Percentiles rank a stretch among this genome's conserved stretches.
Conservation (phyloP, 2,329 filamentous ascomycete genomes). For the Nothophoma quercina region DNA sequence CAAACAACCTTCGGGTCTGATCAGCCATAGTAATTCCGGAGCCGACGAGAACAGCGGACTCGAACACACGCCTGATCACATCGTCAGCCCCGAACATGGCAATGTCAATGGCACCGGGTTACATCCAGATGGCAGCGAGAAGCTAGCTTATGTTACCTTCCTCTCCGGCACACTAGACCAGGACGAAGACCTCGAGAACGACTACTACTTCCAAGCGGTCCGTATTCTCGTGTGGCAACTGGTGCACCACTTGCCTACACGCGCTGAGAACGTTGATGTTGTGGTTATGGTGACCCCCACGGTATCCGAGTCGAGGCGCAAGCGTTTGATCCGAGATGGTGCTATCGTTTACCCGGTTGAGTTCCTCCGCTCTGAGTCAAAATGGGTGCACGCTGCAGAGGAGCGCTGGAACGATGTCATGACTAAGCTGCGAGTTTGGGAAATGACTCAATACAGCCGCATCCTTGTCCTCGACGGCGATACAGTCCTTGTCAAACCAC, state of each 20-base stretch:
- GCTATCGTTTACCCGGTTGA: slow-evolving; percentile 37
- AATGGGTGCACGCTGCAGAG: slow-evolving; percentile 25
- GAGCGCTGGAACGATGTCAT: slow-evolving; percentile 46
- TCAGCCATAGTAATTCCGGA: not conserved
- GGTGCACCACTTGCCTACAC: slow-evolving; percentile 32
- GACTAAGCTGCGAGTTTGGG: slow-evolving; percentile 51
- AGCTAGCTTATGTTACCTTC: slow-evolving; percentile 37
- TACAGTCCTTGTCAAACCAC: slow-evolving; percentile 37
- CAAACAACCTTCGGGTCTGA: not conserved
- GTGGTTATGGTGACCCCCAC: slow-evolving; percentile 39
- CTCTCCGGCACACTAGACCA: slow-evolving; percentile 29
- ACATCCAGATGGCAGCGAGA: slow-evolving; percentile 17
- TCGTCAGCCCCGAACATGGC: not conserved
- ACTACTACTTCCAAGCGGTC: slow-evolving; percentile 38
- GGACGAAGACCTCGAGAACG: slow-evolving; percentile 32
- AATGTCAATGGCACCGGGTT: not conserved
- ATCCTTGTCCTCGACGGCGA: slow-evolving; percentile 50
- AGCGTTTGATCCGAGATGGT: slow-evolving; percentile 33
- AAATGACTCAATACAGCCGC: slow-evolving; percentile 47
- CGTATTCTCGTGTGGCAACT: slow-evolving; percentile 45
- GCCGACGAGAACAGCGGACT: slow-evolving; percentile 1
- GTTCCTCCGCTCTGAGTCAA: slow-evolving; percentile 27
- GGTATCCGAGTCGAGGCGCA: slow-evolving; percentile 28
- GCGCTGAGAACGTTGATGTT: slow-evolving; percentile 29
- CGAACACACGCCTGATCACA: not conserved